Percentiles rank a stretch among this genome's conserved stretches.
These are phyloP conservation scores for Cryptococcus maquisensis DNA, from an alignment of 1,284 basidiomycete species.

Conservation along the genomic window DNA sequence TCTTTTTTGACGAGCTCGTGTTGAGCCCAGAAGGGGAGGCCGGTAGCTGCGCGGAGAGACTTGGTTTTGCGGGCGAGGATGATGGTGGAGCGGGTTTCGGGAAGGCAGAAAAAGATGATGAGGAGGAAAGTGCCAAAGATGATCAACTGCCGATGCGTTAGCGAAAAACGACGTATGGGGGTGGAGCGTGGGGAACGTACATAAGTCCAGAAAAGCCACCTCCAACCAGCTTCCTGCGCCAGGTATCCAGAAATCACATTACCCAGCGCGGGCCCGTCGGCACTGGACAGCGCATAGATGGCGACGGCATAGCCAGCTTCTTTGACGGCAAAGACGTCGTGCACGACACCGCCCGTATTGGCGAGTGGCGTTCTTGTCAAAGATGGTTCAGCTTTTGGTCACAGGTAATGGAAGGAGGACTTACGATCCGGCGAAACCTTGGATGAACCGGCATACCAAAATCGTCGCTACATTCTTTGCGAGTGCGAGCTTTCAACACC, in stretches of 20 bases:
- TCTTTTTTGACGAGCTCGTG: conserved; percentile 23
- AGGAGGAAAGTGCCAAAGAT: conserved; percentile 27
- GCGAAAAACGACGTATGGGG: not conserved
- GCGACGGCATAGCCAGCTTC: conserved; percentile 26
- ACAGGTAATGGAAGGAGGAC: not conserved
- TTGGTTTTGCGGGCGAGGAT: conserved; percentile 18
- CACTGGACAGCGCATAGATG: conserved; percentile 28
- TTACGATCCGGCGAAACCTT: conserved; percentile 34
- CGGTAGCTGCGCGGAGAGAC: conserved; percentile 10
- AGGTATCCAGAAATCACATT: conserved; percentile 29
- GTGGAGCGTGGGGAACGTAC: conserved; percentile 5
- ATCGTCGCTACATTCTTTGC: conserved; percentile 29
- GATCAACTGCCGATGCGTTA: conserved; percentile 11
- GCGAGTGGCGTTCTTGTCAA: conserved; percentile 17
- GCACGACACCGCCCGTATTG: conserved; percentile 32
- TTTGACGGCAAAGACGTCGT: conserved; percentile 27
- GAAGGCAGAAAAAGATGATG: conserved; percentile 24
- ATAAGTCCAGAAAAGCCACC: conserved; percentile 34
- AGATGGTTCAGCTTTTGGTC: not conserved
- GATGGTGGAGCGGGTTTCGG: conserved; percentile 34
- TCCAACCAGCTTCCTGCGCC: conserved; percentile 28
- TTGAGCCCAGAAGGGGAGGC: conserved; percentile 15
- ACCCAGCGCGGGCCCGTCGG: conserved; percentile 28
- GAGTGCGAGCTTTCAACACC: conserved; percentile 26
- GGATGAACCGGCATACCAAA: conserved; percentile 33